Base-by-base conservation (phyloP, 2,329 filamentous ascomycete species). In the Mollisiaceae sp. region DNA sequence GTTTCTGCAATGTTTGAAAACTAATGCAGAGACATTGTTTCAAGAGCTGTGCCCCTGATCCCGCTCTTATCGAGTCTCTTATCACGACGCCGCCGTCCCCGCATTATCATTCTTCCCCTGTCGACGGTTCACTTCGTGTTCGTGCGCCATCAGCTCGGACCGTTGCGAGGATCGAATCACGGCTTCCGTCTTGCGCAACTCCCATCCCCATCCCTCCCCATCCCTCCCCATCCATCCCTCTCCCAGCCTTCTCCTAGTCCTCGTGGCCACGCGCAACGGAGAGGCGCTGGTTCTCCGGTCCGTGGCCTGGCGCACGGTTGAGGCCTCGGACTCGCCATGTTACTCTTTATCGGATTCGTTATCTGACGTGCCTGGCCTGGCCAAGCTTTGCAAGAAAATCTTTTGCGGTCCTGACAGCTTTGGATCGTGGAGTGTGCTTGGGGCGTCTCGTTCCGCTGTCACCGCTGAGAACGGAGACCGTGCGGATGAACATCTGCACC, bases 21-120 rank as follows among this genome's bases (percentile, higher is more conserved):
- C 45, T 50, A 50, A 50, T 50, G 45, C 45, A 50, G 45, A 22
- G n/a, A 50, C n/a, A 50, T 2, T 50, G 45, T 50, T 50, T 50
- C 45, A 24, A 50, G 20, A 20, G 18, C 22, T n/a, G 9, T 22
- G 45, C 45, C n/a, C 45, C n/a, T 50, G 45, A n/a, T 50, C 20
- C 45, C 8, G 18, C n/a, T 9, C 45, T 50, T 50, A 50, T 24
- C 22, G 11, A 22, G 24, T 18, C 12, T 27, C 50, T 54, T 54
- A 32, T 32, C 27, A 32, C 27, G 27, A 32, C 27, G 27, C 18
- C n/a, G 11, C 5, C 50, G 27, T 54, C 22, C 50, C 50, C 50
- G 50, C 50, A 54, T 18, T 14, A 54, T 54, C 6, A 6, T 54
- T 6, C 14, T 54, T 27, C 50, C 22, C 47, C 24, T 27, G 11